Base-by-base conservation (phyloP, 441 rosid genomes). In the Manihot esculenta region DNA sequence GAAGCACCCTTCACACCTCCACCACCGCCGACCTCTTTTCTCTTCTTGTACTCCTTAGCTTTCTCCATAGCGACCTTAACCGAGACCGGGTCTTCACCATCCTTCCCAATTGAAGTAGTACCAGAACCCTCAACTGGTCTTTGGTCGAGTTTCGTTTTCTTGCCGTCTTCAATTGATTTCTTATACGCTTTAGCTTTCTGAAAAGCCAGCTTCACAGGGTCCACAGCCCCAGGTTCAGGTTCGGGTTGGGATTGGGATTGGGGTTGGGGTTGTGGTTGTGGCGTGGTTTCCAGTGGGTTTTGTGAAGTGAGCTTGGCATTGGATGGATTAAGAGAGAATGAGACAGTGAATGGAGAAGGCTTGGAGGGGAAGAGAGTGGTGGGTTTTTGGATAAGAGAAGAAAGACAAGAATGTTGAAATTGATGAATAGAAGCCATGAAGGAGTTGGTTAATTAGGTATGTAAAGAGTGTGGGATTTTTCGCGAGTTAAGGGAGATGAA, bases 171-270 rank as follows among this genome's bases (percentile, higher is more conserved):
- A 12, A 20, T 54, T 27, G 63, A 51, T 74, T 84, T 84, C 82
- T 75, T 86, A 57, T 87, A 89, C 3, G 87, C 84, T 81, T 79
- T 80, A 5, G 89, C 92, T 77, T 80, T 90, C 79, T 87, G 87
- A 56, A 86, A 83, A 1, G 97, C 89, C 15, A 89, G 86, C 74
- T 85, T 89, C 3, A 85, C 86, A 11, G 87, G 87, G 77, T 87
- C 96, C 1, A 75, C 78, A 5, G 82, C 72, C 10, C 23, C 74
- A 51, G 74, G 66, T 35, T 62, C 74, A 41, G 73, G 67, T 64
- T 76, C 85, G 15, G 78, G 76, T n/a, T n/a, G 38, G 38, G 38
- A n/a, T n/a, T 33, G 38, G 38, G 38, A 3, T 33, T 33, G 38
- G 38, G 38, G 38, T n/a, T n/a, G n/a, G n/a, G n/a, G n/a, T n/a